phyloP scores from a whole-genome alignment of 2,329 filamentous ascomycete genomes.

The Ustulina deusta region DNA sequence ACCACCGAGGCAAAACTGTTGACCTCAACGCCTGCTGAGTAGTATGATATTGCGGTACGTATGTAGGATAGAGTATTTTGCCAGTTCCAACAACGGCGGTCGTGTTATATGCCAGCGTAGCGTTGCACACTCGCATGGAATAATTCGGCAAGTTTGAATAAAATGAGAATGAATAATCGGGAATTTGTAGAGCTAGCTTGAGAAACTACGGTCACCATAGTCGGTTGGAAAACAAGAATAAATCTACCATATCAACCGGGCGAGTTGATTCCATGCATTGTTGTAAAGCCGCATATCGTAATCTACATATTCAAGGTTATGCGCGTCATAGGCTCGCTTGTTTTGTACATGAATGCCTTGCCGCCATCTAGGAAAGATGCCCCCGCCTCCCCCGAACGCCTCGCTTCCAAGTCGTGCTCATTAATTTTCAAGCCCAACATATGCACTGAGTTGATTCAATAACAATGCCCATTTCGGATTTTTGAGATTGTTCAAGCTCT shows the following conservation, averaged over 20 bases:
- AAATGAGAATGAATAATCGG: too few species aligned
- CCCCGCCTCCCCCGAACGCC: conserved; percentile 37
- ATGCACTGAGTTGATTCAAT: conserved; percentile 75
- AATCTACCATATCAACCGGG: not conserved
- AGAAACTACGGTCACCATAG: too few species aligned
- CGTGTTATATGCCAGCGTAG: too few species aligned
- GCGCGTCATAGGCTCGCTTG: conserved; percentile 31
- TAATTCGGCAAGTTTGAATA: too few species aligned
- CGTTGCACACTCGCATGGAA: too few species aligned
- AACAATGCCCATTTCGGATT: conserved; percentile 72
- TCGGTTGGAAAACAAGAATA: not conserved
- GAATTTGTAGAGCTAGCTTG: too few species aligned
- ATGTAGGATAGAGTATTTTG: too few species aligned
- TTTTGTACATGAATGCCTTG: conserved; percentile 42
- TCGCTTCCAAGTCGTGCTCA: conserved; percentile 41
- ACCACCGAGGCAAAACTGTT: too few species aligned
- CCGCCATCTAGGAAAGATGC: conserved; percentile 39
- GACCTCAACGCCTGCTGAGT: too few species aligned
- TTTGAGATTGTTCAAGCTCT: conserved; percentile 71
- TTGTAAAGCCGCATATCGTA: conserved; percentile 29
- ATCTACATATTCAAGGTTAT: conserved; percentile 43
- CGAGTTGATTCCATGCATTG: conserved; percentile 24
- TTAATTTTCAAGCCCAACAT: conserved; percentile 59
- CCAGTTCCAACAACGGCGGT: too few species aligned
- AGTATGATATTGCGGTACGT: too few species aligned